Percentiles rank a stretch among this genome's conserved stretches.
Evolutionary conservation across 139 green algal genomes (phyloP).

Genomic region (Chloropicon primus): DNA sequence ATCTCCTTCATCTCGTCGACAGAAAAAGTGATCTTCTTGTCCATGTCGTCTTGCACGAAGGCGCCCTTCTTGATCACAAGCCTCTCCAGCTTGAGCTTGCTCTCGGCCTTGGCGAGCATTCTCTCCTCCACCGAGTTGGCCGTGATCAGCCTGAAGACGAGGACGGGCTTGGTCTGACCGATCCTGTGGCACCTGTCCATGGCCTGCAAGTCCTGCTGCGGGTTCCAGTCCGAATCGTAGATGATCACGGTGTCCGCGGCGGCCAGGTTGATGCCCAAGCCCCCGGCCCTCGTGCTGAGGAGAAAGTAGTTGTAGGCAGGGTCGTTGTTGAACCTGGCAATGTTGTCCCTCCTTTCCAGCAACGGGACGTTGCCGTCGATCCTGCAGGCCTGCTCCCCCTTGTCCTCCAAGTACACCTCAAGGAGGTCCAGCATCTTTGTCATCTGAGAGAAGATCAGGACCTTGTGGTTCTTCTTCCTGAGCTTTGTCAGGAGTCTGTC

Average conservation of each 20-base stretch:
- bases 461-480: conserved; percentile 48
- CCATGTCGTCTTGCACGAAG: conserved; percentile 57
- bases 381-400: conserved; percentile 53
- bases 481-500: conserved; percentile 54
- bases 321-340: conserved; percentile 70
- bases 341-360: conserved; percentile 49
- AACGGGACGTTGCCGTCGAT: conserved; percentile 76
- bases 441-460: conserved; percentile 98
- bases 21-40: conserved; percentile 1
- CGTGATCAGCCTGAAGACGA: conserved; percentile 87
- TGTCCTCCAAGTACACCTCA: conserved; percentile 72
- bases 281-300: conserved; percentile 88
- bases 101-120: conserved; percentile 71
- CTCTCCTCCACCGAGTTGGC: conserved; percentile 81
- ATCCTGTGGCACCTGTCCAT: conserved; percentile 98
- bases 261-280: conserved; percentile 89
- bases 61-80: conserved; percentile 92
- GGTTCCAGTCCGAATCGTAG: conserved; percentile 93
- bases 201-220: conserved; percentile 84
- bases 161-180: conserved; percentile 85
- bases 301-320: conserved; percentile 71
- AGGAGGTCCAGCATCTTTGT: conserved; percentile 97
- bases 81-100: conserved; percentile 82
- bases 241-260: conserved; percentile 88
- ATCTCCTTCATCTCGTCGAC: conserved; percentile 42